Evolutionary conservation across 768 basidiomycete species (phyloP).

Genomic region (Leccinum fibrillosum): DNA sequence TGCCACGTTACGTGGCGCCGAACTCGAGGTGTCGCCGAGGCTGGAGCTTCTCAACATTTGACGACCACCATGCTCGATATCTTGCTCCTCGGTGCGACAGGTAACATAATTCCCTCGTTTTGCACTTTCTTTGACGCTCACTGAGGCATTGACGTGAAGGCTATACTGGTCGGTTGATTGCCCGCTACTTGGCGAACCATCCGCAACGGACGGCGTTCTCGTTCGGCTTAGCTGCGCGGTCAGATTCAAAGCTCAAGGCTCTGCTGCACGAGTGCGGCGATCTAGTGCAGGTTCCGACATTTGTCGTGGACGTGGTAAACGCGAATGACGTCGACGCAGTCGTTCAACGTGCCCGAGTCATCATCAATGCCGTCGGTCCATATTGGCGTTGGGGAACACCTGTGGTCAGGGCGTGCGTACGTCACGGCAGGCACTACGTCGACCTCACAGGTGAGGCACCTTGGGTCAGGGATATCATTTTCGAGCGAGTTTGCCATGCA

Average conservation of each 20-base stretch:
- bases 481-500: conserved; percentile 39
- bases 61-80: conserved; percentile 47
- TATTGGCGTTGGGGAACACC: conserved; percentile 70
- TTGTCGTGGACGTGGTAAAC: conserved; percentile 61
- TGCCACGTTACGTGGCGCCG: conserved; percentile 6
- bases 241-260: conserved; percentile 53
- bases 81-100: conserved; percentile 69
- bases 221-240: conserved; percentile 69
- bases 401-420: conserved; percentile 77
- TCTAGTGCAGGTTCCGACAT: conserved; percentile 42
- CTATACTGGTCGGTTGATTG: conserved; percentile 67
- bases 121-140: conserved; percentile 8
- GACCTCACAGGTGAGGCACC: conserved; percentile 76
- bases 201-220: conserved; percentile 58
- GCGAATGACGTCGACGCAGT: conserved; percentile 49
- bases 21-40: conserved; percentile 1
- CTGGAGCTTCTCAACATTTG: conserved; percentile 7
- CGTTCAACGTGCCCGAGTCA: conserved; percentile 57
- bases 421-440: conserved; percentile 76
- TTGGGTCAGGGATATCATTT: conserved; percentile 64
- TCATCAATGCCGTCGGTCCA: conserved; percentile 78
- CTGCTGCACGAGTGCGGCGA: conserved; percentile 43
- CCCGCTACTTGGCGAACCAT: conserved; percentile 64
- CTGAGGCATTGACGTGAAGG: conserved; percentile 34
- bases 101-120: conserved; percentile 24